Evolutionary conservation across 2,329 filamentous ascomycete species (phyloP), one percentile per base, ranked within the genome.

Genomic region (Cordyceps militaris): DNA sequence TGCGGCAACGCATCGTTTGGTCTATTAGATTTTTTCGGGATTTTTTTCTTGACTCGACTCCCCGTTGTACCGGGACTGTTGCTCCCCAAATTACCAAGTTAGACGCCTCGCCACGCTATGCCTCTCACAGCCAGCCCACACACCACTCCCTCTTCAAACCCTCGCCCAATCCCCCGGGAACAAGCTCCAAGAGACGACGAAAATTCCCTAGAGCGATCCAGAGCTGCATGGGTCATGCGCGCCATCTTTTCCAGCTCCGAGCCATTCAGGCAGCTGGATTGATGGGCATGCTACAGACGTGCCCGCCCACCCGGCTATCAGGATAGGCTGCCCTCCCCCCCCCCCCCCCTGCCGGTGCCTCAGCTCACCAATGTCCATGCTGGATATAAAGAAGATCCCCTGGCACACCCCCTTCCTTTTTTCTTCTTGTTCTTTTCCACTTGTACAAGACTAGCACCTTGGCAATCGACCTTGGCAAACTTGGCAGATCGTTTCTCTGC

Each of bases 321-420:
- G 8, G 14, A n/a, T n/a, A n/a, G n/a, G n/a, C n/a, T n/a, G n/a
- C n/a, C n/a, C 28, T 11, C 42, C 19, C 42, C 42, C 44, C 48
- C 34, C 19, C 19, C 30, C 14, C 43, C 24, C 23, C 50, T 32
- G 26, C 38, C 24, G 23, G 21, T 28, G 34, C 14, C 42, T 38
- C 51, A 28, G 8, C 9, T 42, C n/a, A 42, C 26, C 9, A 36
- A 8, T 56, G 16, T 30, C 54, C 34, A 56, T 51, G 47, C 47
- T 44, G 26, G 43, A 56, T 56, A 56, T 56, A 56, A 56, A 48
- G 46, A 50, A 34, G 46, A 19, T 56, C 19, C 54, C 54, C 54
- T 46, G 23, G 21, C 8, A 8, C 36, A 9, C 26, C 43, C 53
- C 19, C 21, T 9, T 24, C 16, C 24, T 34, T 32, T 21, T 49